phyloP scores from a whole-genome alignment of 176 grass and related monocot species.

The Juncus effusus region DNA sequence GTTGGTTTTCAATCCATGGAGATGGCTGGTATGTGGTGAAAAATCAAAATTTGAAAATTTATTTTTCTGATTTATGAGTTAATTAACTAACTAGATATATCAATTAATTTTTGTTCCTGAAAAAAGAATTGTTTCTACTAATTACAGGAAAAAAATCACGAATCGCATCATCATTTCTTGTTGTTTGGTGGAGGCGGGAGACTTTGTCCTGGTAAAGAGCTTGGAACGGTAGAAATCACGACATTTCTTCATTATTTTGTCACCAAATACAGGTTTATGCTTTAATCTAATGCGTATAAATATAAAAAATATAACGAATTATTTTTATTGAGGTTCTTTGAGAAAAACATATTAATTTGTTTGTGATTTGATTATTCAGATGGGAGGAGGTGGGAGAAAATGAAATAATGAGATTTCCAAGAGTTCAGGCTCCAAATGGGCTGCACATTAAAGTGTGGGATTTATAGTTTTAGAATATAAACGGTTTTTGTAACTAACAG shows the following conservation, averaged over 20 bases:
- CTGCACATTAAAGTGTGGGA: constrained; percentile 67
- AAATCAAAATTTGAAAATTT: constrained; percentile 1
- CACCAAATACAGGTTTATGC: constrained; percentile 70
- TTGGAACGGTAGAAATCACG: constrained; percentile 76
- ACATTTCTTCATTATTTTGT: constrained; percentile 94
- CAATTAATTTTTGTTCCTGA: no score
- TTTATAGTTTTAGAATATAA: constrained; percentile 27
- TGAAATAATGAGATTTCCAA: constrained; percentile 74
- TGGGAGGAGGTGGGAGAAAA: constrained; percentile 81
- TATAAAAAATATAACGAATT: background rate
- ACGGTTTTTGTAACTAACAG: constrained; percentile 17
- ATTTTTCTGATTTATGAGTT: background rate
- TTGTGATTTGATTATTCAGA: constrained; percentile 41
- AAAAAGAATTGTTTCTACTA: background rate
- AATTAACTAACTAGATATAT: no score
- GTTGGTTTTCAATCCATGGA: constrained; percentile 85
- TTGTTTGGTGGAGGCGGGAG: constrained; percentile 87
- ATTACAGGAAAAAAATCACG: constrained; percentile 65
- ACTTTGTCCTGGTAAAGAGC: constrained; percentile 89
- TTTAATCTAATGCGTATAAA: background rate
- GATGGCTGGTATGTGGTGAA: constrained; percentile 81
- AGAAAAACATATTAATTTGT: background rate
- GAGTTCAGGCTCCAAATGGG: constrained; percentile 86
- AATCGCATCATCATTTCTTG: constrained; percentile 91
- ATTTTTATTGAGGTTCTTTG: constrained; percentile 11